Base-by-base conservation (phyloP, 1,284 basidiomycete genomes). In the Stygiomarasmius scandens region DNA sequence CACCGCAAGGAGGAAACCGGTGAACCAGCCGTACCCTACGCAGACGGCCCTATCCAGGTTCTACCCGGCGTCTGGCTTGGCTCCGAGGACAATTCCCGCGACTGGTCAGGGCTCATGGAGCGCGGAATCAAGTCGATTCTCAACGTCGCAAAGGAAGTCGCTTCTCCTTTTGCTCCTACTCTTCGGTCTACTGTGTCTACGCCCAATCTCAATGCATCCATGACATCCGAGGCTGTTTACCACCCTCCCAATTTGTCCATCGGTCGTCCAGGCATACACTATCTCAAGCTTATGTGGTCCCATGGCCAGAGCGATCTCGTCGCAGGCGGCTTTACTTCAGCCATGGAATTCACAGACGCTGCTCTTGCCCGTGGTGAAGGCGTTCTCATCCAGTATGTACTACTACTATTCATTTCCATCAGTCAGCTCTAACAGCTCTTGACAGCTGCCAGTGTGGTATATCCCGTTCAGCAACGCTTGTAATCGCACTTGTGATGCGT, bases 111-210 rank as follows among this genome's bases (percentile, higher is more conserved):
- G 49, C 84, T 96, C 56, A 70, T 83, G n/a, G 81, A 88, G 55
- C 81, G 87, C 36, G 85, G 88, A 52, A 93, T 96, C 70, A 85
- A 83, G 60, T 85, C 89, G 45, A 84, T 98, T 19, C 82, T 98
- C 71, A 98, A 98, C 71, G 96, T 98, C 32, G 96, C 96, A 32
- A 96, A 97, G 74, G 95, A 97, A 73, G 90, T 97, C 59, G 75
- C 84, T 27, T 88, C 88, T 45, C 90, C 92, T 20, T 92, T 93
- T 23, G 66, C 76, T 24, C 79, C 82, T 59, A 75, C 80, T 19
- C 69, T 83, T 34, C 84, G 85, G 19, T 76, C 84, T 10, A 85
- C 84, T 53, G 79, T 80, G 16, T 91, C 89, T 16, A 86, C 88
- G 1, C 89, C 89, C 12, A 82, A 90, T 65, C 80, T 89, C 60